Evolutionary conservation across 208 protist genomes (phyloP).

Genomic region (Herpetomonas muscarum): DNA sequence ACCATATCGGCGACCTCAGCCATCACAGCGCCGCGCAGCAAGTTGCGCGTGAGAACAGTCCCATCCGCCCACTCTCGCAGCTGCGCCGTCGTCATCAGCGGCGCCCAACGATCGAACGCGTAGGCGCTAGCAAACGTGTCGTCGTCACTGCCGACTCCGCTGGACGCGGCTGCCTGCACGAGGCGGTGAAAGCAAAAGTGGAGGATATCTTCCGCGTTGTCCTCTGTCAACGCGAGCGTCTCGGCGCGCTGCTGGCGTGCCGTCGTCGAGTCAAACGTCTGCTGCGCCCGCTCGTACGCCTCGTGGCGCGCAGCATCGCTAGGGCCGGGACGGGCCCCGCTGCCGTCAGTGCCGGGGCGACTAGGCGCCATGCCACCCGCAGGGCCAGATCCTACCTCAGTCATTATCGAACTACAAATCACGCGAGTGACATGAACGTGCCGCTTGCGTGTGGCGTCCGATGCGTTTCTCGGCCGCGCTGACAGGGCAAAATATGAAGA

Average conservation of each 20-base stretch:
- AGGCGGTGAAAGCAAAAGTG: neutral
- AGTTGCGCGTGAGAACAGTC: neutral
- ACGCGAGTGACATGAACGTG: too few relatives aligned
- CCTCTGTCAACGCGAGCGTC: neutral
- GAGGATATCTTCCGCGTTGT: neutral
- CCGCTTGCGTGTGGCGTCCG: too few relatives aligned
- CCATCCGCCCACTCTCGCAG: slow-evolving; percentile 16
- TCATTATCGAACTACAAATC: too few relatives aligned
- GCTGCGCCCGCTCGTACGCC: too few relatives aligned
- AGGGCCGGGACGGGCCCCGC: too few relatives aligned
- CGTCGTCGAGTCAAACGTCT: too few relatives aligned
- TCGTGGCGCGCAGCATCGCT: too few relatives aligned
- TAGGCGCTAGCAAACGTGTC: neutral
- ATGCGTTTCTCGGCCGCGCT: too few relatives aligned
- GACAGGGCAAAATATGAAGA: too few relatives aligned
- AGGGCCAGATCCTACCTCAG: too few relatives aligned
- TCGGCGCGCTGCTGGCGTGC: slow-evolving; percentile 16
- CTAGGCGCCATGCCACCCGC: too few relatives aligned
- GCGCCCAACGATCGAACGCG: slow-evolving; percentile 13
- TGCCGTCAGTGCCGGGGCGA: too few relatives aligned
- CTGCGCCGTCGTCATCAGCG: slow-evolving; percentile 14
- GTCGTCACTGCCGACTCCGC: neutral
- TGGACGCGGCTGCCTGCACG: neutral
- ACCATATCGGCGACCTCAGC: slow-evolving; percentile 48
- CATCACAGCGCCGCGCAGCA: slow-evolving; percentile 19